Evolutionary conservation across 2,329 filamentous ascomycete genomes (phyloP), one percentile per base, ranked within the genome.

Genomic region (Paecilomyces niveus): DNA sequence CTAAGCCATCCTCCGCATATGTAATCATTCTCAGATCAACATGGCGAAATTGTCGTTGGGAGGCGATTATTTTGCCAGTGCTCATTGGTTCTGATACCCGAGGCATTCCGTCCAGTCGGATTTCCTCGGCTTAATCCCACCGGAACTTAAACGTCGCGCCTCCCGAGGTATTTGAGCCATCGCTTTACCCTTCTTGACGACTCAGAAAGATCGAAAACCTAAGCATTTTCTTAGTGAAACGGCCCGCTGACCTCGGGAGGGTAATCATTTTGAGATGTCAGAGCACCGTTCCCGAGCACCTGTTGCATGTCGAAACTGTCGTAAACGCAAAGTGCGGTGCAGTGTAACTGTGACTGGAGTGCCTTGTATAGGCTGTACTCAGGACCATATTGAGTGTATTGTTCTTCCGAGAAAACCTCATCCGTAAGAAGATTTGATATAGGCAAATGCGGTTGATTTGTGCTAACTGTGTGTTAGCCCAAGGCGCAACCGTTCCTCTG

Each of bases 301-400:
- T 4, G 58, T 65, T 11, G 63, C 63, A 3, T 65, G 63, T 51
- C 57, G 63, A 5, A 45, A 57, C 24, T 65, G 63, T 26, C 61
- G 63, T 13, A 54, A 55, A 56, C 67, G 67, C 21, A 70, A 69
- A 58, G 66, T 69, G 6, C 63, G 64, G 50, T 70, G 67, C 54
- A 67, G 66, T 26, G 54, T 67, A 22, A 45, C 39, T 18, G 39
- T 45, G 39, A 45, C 39, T 45, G 39, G 39, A n/a, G 15, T 45
- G 39, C 70, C 70, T 3, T 72, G 69, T 39, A 61, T 67, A 24
- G 67, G 66, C 5, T 72, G 70, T 62, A 62, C 65, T 11, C 67
- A 69, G 54, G 68, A 72, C 58, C 56, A 58, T 26, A 58, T 63
- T 1, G 60, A 67, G 22, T 72, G 70, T 57, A 58, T 69, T 24